phyloP scores from a whole-genome alignment of 2,329 filamentous ascomycete genomes.

The Penicillium italicum region DNA sequence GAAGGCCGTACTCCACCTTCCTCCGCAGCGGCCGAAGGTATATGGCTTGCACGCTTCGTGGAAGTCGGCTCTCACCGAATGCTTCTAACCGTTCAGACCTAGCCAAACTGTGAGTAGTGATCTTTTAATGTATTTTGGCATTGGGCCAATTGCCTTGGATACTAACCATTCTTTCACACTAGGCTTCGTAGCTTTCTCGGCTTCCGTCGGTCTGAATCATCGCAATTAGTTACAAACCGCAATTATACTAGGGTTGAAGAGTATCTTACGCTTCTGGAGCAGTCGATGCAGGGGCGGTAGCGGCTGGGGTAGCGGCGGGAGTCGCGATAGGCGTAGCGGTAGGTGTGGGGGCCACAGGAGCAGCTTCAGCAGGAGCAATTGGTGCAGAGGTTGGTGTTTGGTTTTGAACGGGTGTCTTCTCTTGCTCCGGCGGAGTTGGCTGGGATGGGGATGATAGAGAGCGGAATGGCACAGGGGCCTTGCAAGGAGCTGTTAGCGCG shows the following conservation, averaged over 20 bases:
- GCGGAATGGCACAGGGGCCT: constrained; percentile 19
- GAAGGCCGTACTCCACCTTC: constrained; percentile 69
- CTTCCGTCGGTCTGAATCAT: constrained; percentile 11
- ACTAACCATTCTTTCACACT: constrained; percentile 32
- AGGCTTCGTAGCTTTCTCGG: constrained; percentile 14
- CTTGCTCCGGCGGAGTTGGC: constrained; percentile 14
- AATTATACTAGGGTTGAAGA: neutral
- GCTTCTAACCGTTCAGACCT: constrained; percentile 39
- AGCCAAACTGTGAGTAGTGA: constrained; percentile 7
- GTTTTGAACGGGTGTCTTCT: constrained; percentile 7
- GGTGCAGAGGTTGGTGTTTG: constrained; percentile 2
- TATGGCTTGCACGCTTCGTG: constrained; percentile 76
- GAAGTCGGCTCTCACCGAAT: constrained; percentile 54
- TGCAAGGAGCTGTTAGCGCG: neutral
- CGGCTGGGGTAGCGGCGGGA: neutral
- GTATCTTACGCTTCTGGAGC: constrained; percentile 12
- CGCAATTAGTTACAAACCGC: constrained; percentile 2
- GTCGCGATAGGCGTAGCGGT: neutral
- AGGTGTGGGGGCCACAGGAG: neutral
- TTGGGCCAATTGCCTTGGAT: neutral
- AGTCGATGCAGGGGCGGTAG: constrained; percentile 1
- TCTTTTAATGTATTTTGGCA: neutral
- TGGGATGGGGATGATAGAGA: constrained; percentile 22
- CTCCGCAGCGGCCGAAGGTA: constrained; percentile 82
- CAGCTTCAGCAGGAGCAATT: neutral